A percentile compares a stretch with the other conserved stretches of the same genome.
Evolutionary conservation across 768 basidiomycete genomes (phyloP).

Genomic region (Hydnomerulius pinastri): DNA sequence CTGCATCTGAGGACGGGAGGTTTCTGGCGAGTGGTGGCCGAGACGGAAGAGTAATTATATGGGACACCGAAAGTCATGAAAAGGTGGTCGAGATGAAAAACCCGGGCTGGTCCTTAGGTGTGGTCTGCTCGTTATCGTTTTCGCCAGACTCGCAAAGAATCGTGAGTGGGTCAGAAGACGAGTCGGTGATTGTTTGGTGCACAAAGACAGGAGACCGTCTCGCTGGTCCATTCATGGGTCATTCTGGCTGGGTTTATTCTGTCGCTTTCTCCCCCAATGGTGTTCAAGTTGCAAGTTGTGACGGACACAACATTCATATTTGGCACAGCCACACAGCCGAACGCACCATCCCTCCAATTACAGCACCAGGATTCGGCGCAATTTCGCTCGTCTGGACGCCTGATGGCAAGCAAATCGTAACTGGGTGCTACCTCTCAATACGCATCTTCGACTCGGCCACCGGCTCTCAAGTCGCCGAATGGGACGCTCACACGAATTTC

Average conservation of each 20-base stretch:
- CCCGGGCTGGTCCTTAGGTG: too few relatives aligned
- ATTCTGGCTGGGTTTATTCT: constrained; percentile 17
- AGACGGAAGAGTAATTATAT: too few relatives aligned
- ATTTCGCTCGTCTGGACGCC: constrained; percentile 26
- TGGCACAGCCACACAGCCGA: constrained; percentile 14
- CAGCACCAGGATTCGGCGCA: neutral
- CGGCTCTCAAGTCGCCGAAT: constrained; percentile 1
- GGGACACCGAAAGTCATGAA: too few relatives aligned
- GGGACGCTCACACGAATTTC: constrained; percentile 17
- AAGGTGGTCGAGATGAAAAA: too few relatives aligned
- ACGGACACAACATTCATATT: constrained; percentile 16
- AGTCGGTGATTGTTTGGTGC: constrained; percentile 20
- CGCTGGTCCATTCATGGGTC: constrained; percentile 8
- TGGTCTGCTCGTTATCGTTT: too few relatives aligned
- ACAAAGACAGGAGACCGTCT: constrained; percentile 2
- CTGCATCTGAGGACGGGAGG: too few relatives aligned
- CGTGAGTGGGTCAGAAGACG: constrained; percentile 19
- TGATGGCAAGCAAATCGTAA: constrained; percentile 14
- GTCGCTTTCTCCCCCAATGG: constrained; percentile 22
- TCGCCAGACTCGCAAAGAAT: too few relatives aligned
- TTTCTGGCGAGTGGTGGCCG: too few relatives aligned
- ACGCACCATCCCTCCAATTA: neutral
- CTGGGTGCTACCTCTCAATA: constrained; percentile 16
- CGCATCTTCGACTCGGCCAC: constrained; percentile 10
- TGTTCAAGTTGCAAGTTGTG: constrained; percentile 19